Conservation (phyloP, 345 rosid species). For the Turritis glabra region DNA sequence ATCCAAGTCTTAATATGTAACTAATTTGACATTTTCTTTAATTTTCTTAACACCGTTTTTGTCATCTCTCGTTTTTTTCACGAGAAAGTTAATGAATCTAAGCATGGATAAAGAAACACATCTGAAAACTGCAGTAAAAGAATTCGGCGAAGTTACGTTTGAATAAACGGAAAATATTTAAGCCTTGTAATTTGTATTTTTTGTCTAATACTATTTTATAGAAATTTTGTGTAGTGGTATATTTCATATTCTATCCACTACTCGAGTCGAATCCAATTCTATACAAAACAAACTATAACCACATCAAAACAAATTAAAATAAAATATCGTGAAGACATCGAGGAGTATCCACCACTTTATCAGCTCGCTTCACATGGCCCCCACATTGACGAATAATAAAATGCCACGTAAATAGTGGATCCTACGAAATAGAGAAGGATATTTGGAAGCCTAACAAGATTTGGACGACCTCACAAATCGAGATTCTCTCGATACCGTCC, state of each 20-base stretch:
- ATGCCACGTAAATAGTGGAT: conserved; percentile 6
- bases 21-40: too few relatives aligned
- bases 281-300: neutral
- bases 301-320: conserved; percentile 1
- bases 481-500: conserved; percentile 46
- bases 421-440: neutral
- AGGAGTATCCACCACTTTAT: conserved; percentile 29
- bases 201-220: too few relatives aligned
- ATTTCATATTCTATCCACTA: neutral
- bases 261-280: neutral
- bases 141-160: too few relatives aligned
- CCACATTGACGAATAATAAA: conserved; percentile 12
- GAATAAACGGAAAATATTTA: too few relatives aligned
- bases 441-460: conserved; percentile 26
- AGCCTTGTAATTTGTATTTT: too few relatives aligned
- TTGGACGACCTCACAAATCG: conserved; percentile 28
- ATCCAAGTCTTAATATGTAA: too few relatives aligned
- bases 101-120: too few relatives aligned
- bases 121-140: too few relatives aligned
- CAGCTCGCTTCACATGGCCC: conserved; percentile 35
- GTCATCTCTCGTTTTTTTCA: too few relatives aligned
- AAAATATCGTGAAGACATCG: conserved; percentile 18
- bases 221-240: neutral
- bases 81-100: too few relatives aligned
- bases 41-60: too few relatives aligned